Base-by-base conservation (phyloP, 2,329 filamentous ascomycete genomes). In the Fusarium nygamai region DNA sequence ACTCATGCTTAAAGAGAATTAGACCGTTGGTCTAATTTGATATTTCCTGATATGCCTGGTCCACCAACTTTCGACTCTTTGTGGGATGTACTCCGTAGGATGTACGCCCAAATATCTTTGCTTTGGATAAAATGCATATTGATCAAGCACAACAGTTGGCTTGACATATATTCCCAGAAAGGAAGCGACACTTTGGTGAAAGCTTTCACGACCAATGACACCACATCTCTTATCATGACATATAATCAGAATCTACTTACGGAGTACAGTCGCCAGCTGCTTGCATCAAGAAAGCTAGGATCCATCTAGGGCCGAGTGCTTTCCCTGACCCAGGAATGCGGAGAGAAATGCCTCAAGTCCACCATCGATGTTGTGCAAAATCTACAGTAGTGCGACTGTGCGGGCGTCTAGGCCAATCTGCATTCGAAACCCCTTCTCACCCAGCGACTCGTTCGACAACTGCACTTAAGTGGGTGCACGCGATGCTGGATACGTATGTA, bases 301-400 rank as follows among this genome's bases (percentile, higher is more conserved):
- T 59, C 53, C 44, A 47, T 39, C n/a, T 70, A 70, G 36, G 41
- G 41, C 44, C 71, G 19, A 72, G 44, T 33, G 46, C 44, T 54
- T 36, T 60, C 38, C 41, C 29, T 46, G 31, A 48, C 58, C 65
- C 53, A 76, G 69, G 71, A 78, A 79, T 78, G 77, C 69, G 73
- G 78, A 80, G 78, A 69, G 80, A 81, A 81, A 81, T 81, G 76
- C 80, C 80, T 81, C 80, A 81, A 74, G 65, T 73, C 78, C 78
- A 77, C 76, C 61, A 67, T 44, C 33, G 47, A 58, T 60, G 65
- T 69, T 64, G 67, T 74, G 53, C 59, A 57, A 54, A 70, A 71
- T 73, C 54, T 51, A 48, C 46, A 48, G 46, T 46, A 64, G 34
- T 53, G 60, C 34, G 34, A 36, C 34, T 19, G 34, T 36, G 34